Conservation (phyloP, 176 grass and related monocot species). For the Musa itinerans region DNA sequence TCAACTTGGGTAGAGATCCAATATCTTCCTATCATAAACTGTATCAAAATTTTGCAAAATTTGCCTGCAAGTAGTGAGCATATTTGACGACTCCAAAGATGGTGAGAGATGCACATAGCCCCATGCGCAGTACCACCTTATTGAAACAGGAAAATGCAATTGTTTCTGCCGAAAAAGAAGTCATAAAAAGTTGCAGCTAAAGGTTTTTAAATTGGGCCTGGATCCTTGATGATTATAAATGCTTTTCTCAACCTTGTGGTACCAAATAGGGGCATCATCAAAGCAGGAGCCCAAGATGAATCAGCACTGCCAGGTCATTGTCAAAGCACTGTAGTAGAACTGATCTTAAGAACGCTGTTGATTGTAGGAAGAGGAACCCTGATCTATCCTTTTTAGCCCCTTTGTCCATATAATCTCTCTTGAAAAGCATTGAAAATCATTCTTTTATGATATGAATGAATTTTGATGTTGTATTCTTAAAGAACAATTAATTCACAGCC, state of each 20-base stretch:
- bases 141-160: not conserved
- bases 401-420: not conserved
- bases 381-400: not conserved
- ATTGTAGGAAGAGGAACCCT: not conserved
- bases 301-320: not conserved
- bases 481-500: conserved; percentile 37
- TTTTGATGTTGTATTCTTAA: not conserved
- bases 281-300: not conserved
- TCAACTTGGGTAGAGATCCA: conserved; percentile 4
- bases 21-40: conserved; percentile 1
- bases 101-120: conserved; percentile 3
- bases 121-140: not conserved
- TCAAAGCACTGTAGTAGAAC: not conserved
- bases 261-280: not conserved
- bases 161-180: conserved; percentile 3
- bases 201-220: not conserved
- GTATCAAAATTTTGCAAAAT: conserved; percentile 10
- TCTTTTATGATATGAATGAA: not conserved
- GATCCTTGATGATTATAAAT: conserved; percentile 6
- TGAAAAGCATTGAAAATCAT: not conserved
- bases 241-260: not conserved
- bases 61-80: conserved; percentile 2
- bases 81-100: conserved; percentile 1
- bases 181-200: not conserved
- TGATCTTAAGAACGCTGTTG: not conserved